phyloP scores from a whole-genome alignment of 2,329 filamentous ascomycete species.

The Purpureocillium lavendulum region DNA sequence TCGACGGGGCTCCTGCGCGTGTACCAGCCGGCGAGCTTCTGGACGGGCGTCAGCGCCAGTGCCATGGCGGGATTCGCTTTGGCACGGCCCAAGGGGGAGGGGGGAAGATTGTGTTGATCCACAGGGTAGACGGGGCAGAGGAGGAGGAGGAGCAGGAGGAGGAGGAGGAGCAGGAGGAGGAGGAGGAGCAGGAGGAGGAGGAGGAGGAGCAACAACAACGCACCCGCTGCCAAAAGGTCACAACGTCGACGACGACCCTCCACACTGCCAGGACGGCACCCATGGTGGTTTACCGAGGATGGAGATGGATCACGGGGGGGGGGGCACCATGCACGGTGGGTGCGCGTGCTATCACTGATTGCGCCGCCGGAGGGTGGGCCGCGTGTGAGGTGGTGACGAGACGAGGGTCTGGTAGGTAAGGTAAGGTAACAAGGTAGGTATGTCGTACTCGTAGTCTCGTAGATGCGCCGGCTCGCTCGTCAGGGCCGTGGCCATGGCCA shows the following conservation, averaged over 20 bases:
- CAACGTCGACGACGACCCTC: slow-evolving; percentile 52
- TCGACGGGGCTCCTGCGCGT: slow-evolving; percentile 55
- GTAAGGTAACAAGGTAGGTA: too few relatives aligned
- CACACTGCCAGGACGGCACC: slow-evolving; percentile 40
- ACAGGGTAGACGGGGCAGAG: too few relatives aligned
- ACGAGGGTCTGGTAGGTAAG: too few relatives aligned
- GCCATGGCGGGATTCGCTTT: too few relatives aligned
- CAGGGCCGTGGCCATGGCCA: too few relatives aligned
- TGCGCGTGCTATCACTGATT: background rate
- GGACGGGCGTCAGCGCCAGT: slow-evolving; percentile 16
- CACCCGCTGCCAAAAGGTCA: slow-evolving; percentile 55
- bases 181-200: slow-evolving; percentile 3
- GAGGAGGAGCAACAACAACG: slow-evolving; percentile 10
- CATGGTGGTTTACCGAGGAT: slow-evolving; percentile 30
- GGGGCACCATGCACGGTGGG: background rate
- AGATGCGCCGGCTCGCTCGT: too few relatives aligned
- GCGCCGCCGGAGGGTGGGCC: too few relatives aligned
- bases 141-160: too few relatives aligned
- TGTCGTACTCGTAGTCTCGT: too few relatives aligned
- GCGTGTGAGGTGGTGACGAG: too few relatives aligned
- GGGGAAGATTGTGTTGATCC: background rate
- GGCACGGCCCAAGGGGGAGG: too few relatives aligned
- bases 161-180: slow-evolving; percentile 1
- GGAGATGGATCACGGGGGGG: slow-evolving; percentile 15
- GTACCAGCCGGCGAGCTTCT: slow-evolving; percentile 65